Evolutionary conservation across 495 filamentous ascomycete species (phyloP).

Genomic region (Rhypophila decipiens): DNA sequence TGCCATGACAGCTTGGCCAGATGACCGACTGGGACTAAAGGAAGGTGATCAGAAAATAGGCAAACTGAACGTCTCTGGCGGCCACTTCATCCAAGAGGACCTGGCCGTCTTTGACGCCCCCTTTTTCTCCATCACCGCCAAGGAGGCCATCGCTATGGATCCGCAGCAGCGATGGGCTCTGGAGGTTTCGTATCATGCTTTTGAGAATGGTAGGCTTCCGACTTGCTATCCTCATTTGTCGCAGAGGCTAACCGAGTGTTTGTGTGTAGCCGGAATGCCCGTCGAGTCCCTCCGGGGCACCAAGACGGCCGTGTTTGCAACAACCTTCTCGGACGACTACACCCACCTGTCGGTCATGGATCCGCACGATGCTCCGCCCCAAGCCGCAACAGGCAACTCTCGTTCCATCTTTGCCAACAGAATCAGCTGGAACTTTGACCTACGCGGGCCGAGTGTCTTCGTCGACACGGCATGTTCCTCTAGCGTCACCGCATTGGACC

Average conservation of each 20-base stretch:
- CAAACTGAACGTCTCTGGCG: constrained; percentile 4
- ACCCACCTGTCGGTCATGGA: constrained; percentile 36
- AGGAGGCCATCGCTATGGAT: constrained; percentile 25
- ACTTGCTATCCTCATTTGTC: neutral
- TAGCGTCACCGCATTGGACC: constrained; percentile 44
- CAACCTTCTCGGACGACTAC: constrained; percentile 43
- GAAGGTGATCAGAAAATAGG: constrained; percentile 1
- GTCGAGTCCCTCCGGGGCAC: constrained; percentile 38
- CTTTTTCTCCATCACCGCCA: constrained; percentile 30
- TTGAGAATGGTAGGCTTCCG: constrained; percentile 28
- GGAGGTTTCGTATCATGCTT: constrained; percentile 32
- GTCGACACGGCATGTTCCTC: constrained; percentile 54
- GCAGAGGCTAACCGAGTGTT: too few relatives aligned
- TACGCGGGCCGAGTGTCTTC: constrained; percentile 47
- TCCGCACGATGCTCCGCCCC: constrained; percentile 35
- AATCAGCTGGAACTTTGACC: constrained; percentile 49
- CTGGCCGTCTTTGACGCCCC: constrained; percentile 33
- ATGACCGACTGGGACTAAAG: constrained; percentile 42
- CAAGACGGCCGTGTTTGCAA: constrained; percentile 40
- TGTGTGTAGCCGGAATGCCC: constrained; percentile 34
- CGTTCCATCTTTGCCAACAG: constrained; percentile 46
- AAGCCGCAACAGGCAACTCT: constrained; percentile 42
- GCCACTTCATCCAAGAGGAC: constrained; percentile 23
- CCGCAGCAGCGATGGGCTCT: constrained; percentile 33
- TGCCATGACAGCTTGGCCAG: constrained; percentile 54